Evolutionary conservation across 1,284 basidiomycete species (phyloP).

Genomic region (Irpex sp.): DNA sequence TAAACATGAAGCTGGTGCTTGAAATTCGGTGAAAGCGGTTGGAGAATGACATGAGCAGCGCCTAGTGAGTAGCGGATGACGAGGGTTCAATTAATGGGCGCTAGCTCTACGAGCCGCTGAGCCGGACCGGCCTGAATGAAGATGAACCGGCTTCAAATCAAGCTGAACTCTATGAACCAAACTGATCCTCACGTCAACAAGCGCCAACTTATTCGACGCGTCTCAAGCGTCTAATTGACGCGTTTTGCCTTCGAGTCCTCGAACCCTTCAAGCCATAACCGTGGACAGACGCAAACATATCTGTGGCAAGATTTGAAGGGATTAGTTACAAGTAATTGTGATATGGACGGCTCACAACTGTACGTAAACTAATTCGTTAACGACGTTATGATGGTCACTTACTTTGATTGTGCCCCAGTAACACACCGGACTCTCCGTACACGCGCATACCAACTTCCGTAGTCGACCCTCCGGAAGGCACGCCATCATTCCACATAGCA

Average conservation of each 20-base stretch:
- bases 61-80: no score
- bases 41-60: no score
- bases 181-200: neutral
- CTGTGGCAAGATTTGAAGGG: neutral
- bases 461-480: slow-evolving; percentile 27
- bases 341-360: neutral
- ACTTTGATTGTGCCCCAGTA: neutral
- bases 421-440: slow-evolving; percentile 18
- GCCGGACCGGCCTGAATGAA: no score
- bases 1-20: no score
- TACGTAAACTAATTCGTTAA: no score
- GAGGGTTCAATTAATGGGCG: no score
- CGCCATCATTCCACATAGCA: slow-evolving; percentile 58
- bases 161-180: neutral
- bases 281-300: neutral
- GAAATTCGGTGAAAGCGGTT: no score
- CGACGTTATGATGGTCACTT: neutral
- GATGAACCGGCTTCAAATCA: no score
- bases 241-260: neutral
- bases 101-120: no score
- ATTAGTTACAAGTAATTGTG: neutral
- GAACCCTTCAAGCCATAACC: neutral
- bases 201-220: neutral
- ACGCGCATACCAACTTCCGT: slow-evolving; percentile 22
- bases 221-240: neutral